phyloP scores from a whole-genome alignment of 768 basidiomycete genomes.

The Suillus brevipes region DNA sequence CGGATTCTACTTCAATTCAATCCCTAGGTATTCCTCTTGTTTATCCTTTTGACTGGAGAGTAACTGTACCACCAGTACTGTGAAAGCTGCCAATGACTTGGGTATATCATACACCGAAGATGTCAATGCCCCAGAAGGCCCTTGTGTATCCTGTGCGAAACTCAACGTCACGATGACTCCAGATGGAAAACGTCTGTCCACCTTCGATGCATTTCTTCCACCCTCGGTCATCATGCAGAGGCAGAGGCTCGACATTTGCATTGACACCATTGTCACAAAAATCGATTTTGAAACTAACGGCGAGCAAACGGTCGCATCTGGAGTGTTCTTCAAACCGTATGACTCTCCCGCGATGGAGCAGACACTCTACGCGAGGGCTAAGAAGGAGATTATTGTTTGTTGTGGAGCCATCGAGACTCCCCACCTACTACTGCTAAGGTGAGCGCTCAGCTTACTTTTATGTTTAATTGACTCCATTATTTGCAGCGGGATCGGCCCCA shows the following conservation, averaged over 20 bases:
- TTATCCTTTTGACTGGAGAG: background rate
- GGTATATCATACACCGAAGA: slow-evolving; percentile 6
- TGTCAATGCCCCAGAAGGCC: slow-evolving; percentile 1
- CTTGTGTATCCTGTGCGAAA: slow-evolving; percentile 7
- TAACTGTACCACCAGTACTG: background rate
- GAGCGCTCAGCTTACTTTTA: background rate
- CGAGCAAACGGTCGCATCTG: background rate
- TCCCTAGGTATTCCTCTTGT: background rate
- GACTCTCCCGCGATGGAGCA: background rate
- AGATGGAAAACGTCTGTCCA: slow-evolving; percentile 14
- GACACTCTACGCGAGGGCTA: slow-evolving; percentile 5
- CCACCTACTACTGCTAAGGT: slow-evolving; percentile 42
- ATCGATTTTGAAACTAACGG: background rate
- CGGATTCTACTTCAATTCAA: slow-evolving; percentile 3
- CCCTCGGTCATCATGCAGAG: slow-evolving; percentile 5
- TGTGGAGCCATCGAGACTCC: slow-evolving; percentile 44
- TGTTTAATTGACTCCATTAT: background rate
- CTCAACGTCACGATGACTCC: slow-evolving; percentile 7
- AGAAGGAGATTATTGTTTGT: slow-evolving; percentile 32
- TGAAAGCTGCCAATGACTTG: background rate
- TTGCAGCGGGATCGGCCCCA: slow-evolving; percentile 45
- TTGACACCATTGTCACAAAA: slow-evolving; percentile 10
- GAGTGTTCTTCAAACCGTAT: background rate
- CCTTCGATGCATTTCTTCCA: slow-evolving; percentile 19
- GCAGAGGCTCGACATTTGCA: slow-evolving; percentile 17